Base-by-base conservation (phyloP, 768 basidiomycete species). In the Mycena latifolia region DNA sequence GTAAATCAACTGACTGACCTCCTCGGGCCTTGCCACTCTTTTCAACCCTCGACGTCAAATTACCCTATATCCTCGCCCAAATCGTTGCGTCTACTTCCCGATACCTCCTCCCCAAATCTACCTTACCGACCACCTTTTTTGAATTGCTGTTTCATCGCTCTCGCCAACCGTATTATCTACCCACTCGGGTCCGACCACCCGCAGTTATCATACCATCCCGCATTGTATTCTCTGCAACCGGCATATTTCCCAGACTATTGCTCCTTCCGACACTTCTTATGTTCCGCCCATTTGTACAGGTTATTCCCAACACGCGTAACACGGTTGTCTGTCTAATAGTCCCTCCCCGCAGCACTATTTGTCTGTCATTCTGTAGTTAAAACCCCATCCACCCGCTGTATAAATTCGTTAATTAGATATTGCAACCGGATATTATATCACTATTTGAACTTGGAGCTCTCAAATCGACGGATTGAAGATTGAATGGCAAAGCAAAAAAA, bases 201-300 rank as follows among this genome's bases (percentile, higher is more conserved):
- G 76, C 74, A 75, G 77, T 73, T 81, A 81, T 81, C 82, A 84
- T 84, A 84, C 82, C 83, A 81, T 78, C 78, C 80, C 79, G 80
- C 87, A 89, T 85, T 90, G 89, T 90, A 90, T 87, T 86, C 81
- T 87, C 81, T 87, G 86, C 85, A 82, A 81, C 82, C 81, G 81
- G 86, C 87, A 88, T 85, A 79, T 85, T 82, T 81, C 80, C 80
- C 77, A 78, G 80, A 79, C 81, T 82, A 82, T 84, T 84, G 84
- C 83, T 85, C 80, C 79, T 82, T 82, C 82, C 80, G 77, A 75
- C 75, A 77, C 75, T 66, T 77, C 73, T 77, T 77, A 75, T 82
- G 80, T 80, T 80, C 75, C 73, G 79, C 72, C 74, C 85, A 86
- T 84, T 86, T 88, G 86, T 87, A 87, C 82, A 84, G 84, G 82